These are phyloP conservation scores for Tylopilus sp. DNA, from an alignment of 768 basidiomycete genomes.

Conservation along the genomic window DNA sequence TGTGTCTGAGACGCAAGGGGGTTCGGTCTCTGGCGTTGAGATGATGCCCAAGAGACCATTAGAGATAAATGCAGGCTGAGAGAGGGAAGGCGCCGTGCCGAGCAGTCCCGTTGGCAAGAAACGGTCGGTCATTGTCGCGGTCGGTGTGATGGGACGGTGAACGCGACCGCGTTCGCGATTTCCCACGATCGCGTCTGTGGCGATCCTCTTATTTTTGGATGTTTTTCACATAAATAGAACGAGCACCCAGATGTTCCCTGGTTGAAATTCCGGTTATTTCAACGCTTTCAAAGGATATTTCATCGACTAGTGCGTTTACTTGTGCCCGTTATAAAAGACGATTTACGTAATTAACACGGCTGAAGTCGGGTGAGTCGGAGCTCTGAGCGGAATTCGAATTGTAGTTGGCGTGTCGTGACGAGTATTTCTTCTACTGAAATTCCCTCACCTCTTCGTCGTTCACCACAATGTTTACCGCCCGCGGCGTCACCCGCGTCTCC, in stretches of 20 bases:
- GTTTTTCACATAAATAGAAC: no score
- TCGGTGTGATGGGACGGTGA: background rate
- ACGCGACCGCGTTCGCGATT: slow-evolving; percentile 18
- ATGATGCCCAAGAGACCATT: slow-evolving; percentile 31
- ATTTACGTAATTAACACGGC: slow-evolving; percentile 28
- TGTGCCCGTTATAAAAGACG: no score
- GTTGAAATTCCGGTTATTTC: background rate
- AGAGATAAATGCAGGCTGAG: slow-evolving; percentile 21
- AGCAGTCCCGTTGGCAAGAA: slow-evolving; percentile 28
- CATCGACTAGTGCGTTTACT: no score
- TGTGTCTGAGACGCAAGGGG: background rate
- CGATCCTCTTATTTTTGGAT: background rate
- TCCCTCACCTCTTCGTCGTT: slow-evolving; percentile 28
- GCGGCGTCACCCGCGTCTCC: slow-evolving; percentile 84
- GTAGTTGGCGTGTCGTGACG: slow-evolving; percentile 14
- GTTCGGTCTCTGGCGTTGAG: background rate
- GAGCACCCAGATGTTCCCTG: no score
- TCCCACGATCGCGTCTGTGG: slow-evolving; percentile 10
- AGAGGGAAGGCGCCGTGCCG: background rate
- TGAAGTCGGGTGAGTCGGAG: slow-evolving; percentile 31
- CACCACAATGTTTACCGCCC: slow-evolving; percentile 77
- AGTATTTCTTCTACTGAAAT: slow-evolving; percentile 32
- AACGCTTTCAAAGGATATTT: no score
- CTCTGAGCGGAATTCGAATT: slow-evolving; percentile 26
- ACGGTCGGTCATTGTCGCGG: background rate